Conservation (phyloP, 2,329 filamentous ascomycete genomes). For the Berkeleyomyces basicola region DNA sequence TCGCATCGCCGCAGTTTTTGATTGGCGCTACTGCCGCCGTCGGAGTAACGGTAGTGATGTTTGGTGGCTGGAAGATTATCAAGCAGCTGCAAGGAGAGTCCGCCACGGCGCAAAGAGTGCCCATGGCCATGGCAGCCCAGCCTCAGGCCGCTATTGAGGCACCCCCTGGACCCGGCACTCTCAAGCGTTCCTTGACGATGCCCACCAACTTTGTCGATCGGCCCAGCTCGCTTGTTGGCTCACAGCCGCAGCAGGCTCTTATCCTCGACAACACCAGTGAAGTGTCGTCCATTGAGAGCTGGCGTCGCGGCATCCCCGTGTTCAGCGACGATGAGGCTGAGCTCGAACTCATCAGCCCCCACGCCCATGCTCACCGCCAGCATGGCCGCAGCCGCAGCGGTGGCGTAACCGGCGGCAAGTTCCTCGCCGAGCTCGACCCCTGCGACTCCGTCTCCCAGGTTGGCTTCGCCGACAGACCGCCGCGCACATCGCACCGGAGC, state of each 20-base stretch:
- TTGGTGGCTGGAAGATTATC: constrained; percentile 94
- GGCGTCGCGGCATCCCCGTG: constrained; percentile 32
- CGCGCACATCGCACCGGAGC: constrained; percentile 13
- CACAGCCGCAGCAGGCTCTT: constrained; percentile 31
- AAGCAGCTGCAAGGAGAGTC: constrained; percentile 50
- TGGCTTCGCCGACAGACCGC: constrained; percentile 16
- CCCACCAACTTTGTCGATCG: constrained; percentile 12
- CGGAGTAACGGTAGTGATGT: constrained; percentile 87
- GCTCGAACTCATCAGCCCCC: constrained; percentile 40
- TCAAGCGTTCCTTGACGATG: constrained; percentile 7
- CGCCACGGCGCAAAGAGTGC: constrained; percentile 17
- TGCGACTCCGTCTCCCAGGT: constrained; percentile 14
- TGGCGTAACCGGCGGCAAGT: constrained; percentile 20
- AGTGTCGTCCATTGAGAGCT: constrained; percentile 40
- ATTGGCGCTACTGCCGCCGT: constrained; percentile 81
- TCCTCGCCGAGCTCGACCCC: constrained; percentile 26
- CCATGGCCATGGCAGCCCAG: constrained; percentile 17
- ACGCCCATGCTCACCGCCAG: constrained; percentile 30
- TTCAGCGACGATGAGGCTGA: constrained; percentile 33
- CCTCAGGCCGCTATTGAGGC: not conserved
- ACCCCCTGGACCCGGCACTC: not conserved
- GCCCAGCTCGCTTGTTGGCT: constrained; percentile 21
- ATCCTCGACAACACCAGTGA: constrained; percentile 30
- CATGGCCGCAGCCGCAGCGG: constrained; percentile 16
- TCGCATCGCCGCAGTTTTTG: constrained; percentile 83